Evolutionary conservation across 306 rosid species (phyloP).

Genomic region (Citrullus amarus): DNA sequence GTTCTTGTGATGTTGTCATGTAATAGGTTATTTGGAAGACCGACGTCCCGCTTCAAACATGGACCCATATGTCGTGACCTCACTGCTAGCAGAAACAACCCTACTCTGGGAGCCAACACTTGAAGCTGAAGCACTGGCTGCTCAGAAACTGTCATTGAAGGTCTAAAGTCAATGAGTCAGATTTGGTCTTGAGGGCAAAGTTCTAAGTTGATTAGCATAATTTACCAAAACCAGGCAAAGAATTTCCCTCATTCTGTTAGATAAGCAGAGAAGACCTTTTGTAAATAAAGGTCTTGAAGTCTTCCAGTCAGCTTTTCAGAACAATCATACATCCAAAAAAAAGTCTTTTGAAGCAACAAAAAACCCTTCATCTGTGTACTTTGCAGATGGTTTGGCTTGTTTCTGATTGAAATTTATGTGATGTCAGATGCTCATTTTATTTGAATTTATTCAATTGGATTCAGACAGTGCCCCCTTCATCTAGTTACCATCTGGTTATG

Average conservation of each 20-base stretch:
- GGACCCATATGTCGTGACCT: slow-evolving; percentile 90
- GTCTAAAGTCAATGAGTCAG: slow-evolving; percentile 26
- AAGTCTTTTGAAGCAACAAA: slow-evolving; percentile 6
- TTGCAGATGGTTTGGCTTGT: not conserved
- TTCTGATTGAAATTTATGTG: not conserved
- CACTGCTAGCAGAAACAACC: slow-evolving; percentile 75
- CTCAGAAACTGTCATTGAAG: slow-evolving; percentile 72
- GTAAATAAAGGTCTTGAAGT: slow-evolving; percentile 30
- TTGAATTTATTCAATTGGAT: slow-evolving; percentile 10
- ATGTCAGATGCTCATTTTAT: slow-evolving; percentile 14
- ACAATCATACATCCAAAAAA: not conserved
- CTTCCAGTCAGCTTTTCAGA: slow-evolving; percentile 17
- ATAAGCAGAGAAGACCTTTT: slow-evolving; percentile 31
- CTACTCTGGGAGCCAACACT: slow-evolving; percentile 85
- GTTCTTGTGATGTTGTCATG: slow-evolving; percentile 11
- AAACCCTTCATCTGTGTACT: not conserved
- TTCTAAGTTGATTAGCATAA: not conserved
- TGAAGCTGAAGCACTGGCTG: slow-evolving; percentile 97
- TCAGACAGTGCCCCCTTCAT: not conserved
- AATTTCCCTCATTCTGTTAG: slow-evolving; percentile 23
- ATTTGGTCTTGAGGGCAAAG: not conserved
- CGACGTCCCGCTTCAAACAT: slow-evolving; percentile 99
- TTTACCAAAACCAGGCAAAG: slow-evolving; percentile 7
- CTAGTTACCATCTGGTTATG: not conserved
- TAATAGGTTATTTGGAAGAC: slow-evolving; percentile 93